Evolutionary conservation across 192 early-diverging fungal genomes (phyloP), one percentile per base, ranked within the genome.

Genomic region (Coemansia furcata): DNA sequence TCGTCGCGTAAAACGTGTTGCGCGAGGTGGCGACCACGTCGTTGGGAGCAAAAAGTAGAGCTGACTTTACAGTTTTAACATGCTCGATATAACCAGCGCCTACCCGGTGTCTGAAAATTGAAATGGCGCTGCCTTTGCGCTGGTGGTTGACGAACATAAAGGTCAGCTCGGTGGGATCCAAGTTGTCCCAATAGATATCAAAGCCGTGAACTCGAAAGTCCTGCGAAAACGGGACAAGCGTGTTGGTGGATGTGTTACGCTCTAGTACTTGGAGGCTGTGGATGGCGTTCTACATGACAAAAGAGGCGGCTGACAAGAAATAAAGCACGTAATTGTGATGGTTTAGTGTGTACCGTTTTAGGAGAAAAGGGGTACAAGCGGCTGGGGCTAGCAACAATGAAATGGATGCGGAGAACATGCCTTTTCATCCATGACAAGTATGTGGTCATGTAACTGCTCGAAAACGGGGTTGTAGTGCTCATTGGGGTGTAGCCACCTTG

Each of bases 121-220:
- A 86, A 29, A 89, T 60, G 9, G 77, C 86, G 46, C 72, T 75
- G 19, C 86, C 85, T 6, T 74, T 65, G 10, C 73, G 76, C 72
- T 82, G 85, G 66, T 89, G 87, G 72, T 89, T 89, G 35, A 89
- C 72, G 43, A 82, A 63, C 74, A 87, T 86, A 59, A 89, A 71
- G 21, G 83, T 84, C 26, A 86, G 68, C 32, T 84, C 78, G 3
- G 40, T 74, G 3, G 86, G 82, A 3, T 73, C 68, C 9, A 70
- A 29, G 42, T 62, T 60, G 39, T 78, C 77, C 60, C 82, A 81
- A 68, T 79, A 84, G 6, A 86, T 66, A 29, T 78, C 86, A 35
- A 89, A 69, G 14, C 86, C 87, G 59, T 89, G 87, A 29, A 85
- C 61, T 19, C 79, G 74, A 37, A 82, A 59, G 14, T 82, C 79